Evolutionary conservation across 257 asterid genomes (phyloP).

Genomic region (Nyctanthes arbortristis): DNA sequence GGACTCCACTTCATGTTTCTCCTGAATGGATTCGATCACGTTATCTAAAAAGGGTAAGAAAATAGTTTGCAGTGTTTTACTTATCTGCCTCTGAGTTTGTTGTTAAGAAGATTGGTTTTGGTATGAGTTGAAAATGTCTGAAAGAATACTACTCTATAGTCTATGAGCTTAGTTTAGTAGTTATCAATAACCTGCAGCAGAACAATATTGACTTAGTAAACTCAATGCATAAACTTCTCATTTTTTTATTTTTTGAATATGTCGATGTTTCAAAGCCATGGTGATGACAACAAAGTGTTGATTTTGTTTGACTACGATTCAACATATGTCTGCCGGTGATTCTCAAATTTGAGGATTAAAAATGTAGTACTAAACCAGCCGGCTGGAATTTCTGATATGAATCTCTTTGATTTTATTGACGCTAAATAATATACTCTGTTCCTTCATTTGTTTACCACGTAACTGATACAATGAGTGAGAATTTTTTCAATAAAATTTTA

Average conservation of each 20-base stretch:
- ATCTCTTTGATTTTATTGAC: neutral
- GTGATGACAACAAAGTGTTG: neutral
- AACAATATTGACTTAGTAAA: too few relatives aligned
- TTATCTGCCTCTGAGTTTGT: neutral
- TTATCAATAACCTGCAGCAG: neutral
- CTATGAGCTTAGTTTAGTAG: neutral
- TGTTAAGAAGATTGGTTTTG: neutral
- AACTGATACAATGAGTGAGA: too few relatives aligned
- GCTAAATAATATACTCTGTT: neutral
- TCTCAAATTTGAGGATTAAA: neutral
- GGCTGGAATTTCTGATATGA: too few relatives aligned
- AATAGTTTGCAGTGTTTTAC: too few relatives aligned
- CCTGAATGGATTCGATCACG: slow-evolving; percentile 53
- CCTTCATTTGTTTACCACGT: neutral
- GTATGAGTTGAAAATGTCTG: neutral
- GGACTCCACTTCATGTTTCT: slow-evolving; percentile 37
- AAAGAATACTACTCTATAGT: too few relatives aligned
- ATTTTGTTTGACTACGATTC: slow-evolving; percentile 10
- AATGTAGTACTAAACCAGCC: neutral
- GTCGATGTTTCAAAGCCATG: neutral
- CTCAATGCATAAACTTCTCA: too few relatives aligned
- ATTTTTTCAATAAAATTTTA: slow-evolving; percentile 4
- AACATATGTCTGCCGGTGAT: neutral
- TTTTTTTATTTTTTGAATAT: neutral
- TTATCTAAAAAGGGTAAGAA: slow-evolving; percentile 32